These are phyloP conservation scores for Wallacemonas collosoma DNA, from an alignment of 208 protist genomes.

Conservation along the genomic window DNA sequence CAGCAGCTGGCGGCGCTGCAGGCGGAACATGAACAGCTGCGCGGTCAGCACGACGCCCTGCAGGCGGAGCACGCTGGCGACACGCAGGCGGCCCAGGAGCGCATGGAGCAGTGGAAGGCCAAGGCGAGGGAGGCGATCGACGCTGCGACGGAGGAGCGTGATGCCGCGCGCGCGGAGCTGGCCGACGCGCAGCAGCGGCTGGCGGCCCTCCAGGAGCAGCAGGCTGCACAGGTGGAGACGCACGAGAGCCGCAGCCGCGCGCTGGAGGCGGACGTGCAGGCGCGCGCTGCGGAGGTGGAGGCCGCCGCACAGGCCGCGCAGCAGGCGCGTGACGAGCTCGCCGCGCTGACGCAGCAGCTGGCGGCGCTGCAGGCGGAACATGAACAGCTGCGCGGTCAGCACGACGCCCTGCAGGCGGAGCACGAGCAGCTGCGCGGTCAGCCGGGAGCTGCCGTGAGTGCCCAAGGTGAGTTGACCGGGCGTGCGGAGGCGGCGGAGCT, in stretches of 20 bases:
- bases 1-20: slow-evolving; percentile 12
- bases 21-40: not conserved
- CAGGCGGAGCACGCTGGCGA: slow-evolving; percentile 23
- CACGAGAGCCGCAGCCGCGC: slow-evolving; percentile 15
- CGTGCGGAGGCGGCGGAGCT: slow-evolving; percentile 8
- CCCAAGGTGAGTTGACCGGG: not conserved
- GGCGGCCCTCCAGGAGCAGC: slow-evolving; percentile 8
- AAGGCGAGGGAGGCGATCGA: not conserved
- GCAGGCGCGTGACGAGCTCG: slow-evolving; percentile 5
- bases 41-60: not conserved
- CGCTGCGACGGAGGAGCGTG: not conserved
- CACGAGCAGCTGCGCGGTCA: slow-evolving; percentile 21
- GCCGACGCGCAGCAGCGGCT: slow-evolving; percentile 5
- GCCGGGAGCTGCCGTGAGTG: not conserved
- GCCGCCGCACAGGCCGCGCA: slow-evolving; percentile 3
- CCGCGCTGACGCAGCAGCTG: slow-evolving; percentile 11
- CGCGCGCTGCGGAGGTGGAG: slow-evolving; percentile 15
- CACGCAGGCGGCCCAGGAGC: not conserved
- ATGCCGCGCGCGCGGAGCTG: not conserved
- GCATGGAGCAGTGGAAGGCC: too few species aligned
- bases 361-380: slow-evolving; percentile 23
- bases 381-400: slow-evolving; percentile 15
- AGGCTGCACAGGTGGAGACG: slow-evolving; percentile 7
- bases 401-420: slow-evolving; percentile 15
- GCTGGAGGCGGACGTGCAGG: slow-evolving; percentile 12